phyloP scores from a whole-genome alignment of 1,284 basidiomycete species.

The Apiotrichum siamense region DNA sequence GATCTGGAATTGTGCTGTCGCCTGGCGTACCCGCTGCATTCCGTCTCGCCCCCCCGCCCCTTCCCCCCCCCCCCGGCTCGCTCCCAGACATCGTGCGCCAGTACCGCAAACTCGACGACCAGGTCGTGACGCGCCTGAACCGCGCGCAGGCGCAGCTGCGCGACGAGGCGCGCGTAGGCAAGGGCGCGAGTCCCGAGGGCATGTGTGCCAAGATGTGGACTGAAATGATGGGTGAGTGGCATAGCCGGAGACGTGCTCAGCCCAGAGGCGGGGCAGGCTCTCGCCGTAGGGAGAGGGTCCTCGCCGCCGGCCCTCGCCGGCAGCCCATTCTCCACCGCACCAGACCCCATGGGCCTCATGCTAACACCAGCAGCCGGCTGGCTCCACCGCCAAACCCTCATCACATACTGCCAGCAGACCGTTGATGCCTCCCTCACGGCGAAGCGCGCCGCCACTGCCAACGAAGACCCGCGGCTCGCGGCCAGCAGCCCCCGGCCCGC shows the following conservation, averaged over 20 bases:
- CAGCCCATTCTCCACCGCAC: neutral
- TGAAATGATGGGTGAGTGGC: slow-evolving; percentile 66
- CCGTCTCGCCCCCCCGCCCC: neutral
- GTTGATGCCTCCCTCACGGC: slow-evolving; percentile 61
- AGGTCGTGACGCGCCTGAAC: slow-evolving; percentile 73
- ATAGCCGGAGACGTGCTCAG: neutral
- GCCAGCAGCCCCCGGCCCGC: neutral
- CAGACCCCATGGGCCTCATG: neutral
- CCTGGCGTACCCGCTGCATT: neutral
- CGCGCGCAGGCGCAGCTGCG: slow-evolving; percentile 71
- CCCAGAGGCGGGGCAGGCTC: neutral
- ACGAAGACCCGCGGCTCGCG: slow-evolving; percentile 15
- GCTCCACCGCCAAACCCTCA: slow-evolving; percentile 68
- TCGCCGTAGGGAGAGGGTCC: no score
- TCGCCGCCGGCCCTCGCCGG: no score
- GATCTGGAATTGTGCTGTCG: neutral
- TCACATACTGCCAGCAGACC: slow-evolving; percentile 69
- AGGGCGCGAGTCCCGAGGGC: slow-evolving; percentile 47
- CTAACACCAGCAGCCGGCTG: slow-evolving; percentile 62
- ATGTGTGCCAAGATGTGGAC: slow-evolving; percentile 74
- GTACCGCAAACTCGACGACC: slow-evolving; percentile 76
- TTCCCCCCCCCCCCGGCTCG: neutral
- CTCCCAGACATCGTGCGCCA: slow-evolving; percentile 70
- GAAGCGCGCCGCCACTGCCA: slow-evolving; percentile 49
- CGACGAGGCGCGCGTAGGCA: slow-evolving; percentile 50